Conservation (phyloP, 176 grass and related monocot genomes). For the Cymbopogon citratus region DNA sequence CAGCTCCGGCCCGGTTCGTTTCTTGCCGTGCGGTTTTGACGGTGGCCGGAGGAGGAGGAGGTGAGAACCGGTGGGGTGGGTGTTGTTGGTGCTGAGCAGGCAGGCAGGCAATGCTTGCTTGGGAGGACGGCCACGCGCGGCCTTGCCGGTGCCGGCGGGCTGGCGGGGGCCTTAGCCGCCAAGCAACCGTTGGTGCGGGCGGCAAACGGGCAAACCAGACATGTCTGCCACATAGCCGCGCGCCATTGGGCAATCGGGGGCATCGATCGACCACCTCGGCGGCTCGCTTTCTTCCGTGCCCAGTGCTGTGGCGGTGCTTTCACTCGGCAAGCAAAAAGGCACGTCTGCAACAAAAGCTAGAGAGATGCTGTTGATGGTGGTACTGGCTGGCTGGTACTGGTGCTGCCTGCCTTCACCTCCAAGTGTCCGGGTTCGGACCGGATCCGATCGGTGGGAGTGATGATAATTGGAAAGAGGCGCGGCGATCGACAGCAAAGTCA, state of each 20-base stretch:
- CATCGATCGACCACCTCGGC: background rate
- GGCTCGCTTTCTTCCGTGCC: background rate
- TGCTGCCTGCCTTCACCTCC: background rate
- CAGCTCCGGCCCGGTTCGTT: background rate
- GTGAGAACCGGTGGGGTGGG: background rate
- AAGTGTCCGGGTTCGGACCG: background rate
- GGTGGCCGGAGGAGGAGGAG: background rate
- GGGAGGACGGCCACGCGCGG: background rate
- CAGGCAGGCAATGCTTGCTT: background rate
- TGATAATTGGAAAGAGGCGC: background rate
- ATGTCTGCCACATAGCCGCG: background rate
- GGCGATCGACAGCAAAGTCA: background rate
- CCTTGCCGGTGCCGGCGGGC: background rate
- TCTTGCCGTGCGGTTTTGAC: background rate
- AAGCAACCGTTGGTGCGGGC: conserved; percentile 28
- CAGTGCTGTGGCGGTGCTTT: background rate
- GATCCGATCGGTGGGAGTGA: background rate
- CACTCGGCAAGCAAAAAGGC: background rate
- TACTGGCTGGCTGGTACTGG: background rate
- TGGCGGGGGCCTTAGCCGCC: conserved; percentile 9
- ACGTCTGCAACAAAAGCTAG: background rate
- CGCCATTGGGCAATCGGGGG: background rate
- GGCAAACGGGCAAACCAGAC: background rate
- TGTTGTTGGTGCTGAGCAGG: background rate
- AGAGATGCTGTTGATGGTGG: background rate